Conservation (phyloP, 2,329 filamentous ascomycete species). For the Metarhizium sp. region DNA sequence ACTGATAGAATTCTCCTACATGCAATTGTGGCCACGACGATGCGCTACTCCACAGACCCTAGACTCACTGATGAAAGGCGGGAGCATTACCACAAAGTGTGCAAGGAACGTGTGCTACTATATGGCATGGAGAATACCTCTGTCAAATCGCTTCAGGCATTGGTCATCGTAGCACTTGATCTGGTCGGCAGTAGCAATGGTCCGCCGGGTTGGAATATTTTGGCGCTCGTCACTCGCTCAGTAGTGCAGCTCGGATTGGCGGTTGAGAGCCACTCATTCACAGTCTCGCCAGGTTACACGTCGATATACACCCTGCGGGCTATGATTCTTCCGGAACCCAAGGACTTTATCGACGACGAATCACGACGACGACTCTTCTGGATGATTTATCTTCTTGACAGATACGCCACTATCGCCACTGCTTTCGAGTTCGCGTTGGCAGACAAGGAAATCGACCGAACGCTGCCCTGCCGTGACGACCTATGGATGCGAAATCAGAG, state of each 20-base stretch:
- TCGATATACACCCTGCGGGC: constrained; percentile 86
- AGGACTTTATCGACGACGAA: constrained; percentile 84
- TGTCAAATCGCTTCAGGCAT: constrained; percentile 75
- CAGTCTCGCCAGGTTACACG: constrained; percentile 67
- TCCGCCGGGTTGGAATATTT: constrained; percentile 83
- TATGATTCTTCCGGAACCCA: constrained; percentile 73
- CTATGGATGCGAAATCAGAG: constrained; percentile 75
- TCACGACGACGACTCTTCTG: constrained; percentile 78
- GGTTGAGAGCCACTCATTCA: constrained; percentile 71
- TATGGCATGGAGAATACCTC: constrained; percentile 87
- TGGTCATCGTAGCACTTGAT: constrained; percentile 80
- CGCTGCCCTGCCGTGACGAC: constrained; percentile 78
- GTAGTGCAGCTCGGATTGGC: constrained; percentile 82
- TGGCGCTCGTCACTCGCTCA: constrained; percentile 79
- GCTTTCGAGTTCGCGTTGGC: constrained; percentile 87
- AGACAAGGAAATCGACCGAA: constrained; percentile 82
- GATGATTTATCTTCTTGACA: constrained; percentile 87
- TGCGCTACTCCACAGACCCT: constrained; percentile 72
- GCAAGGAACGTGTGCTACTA: constrained; percentile 77
- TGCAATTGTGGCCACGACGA: constrained; percentile 79
- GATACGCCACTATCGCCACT: constrained; percentile 83
- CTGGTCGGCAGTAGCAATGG: constrained; percentile 81
- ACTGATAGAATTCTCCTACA: constrained; percentile 76
- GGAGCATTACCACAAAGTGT: constrained; percentile 66
- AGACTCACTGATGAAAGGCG: constrained; percentile 65